phyloP scores from a whole-genome alignment of 371 early-diverging fungal species.

The Rhizopus delemar region DNA sequence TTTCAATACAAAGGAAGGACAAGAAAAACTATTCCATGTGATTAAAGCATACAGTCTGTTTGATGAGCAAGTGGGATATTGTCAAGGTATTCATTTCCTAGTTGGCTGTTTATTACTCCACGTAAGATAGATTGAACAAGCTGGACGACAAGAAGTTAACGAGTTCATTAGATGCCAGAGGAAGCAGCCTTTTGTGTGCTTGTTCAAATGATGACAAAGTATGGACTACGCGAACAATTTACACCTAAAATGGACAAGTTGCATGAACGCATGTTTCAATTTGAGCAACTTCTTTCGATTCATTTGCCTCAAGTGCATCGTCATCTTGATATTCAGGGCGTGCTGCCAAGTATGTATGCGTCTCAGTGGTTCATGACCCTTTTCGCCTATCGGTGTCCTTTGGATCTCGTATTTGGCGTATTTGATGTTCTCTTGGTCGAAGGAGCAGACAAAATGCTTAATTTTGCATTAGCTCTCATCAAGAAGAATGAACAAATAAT shows the following conservation, averaged over 20 bases:
- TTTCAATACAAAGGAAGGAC: constrained; percentile 78
- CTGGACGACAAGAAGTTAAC: neutral
- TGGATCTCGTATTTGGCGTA: constrained; percentile 81
- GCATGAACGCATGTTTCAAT: constrained; percentile 80
- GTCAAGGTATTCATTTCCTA: constrained; percentile 92
- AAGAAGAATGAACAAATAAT: constrained; percentile 73
- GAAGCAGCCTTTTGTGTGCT: constrained; percentile 90
- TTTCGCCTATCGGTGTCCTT: constrained; percentile 83
- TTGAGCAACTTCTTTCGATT: constrained; percentile 79
- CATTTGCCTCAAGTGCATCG: constrained; percentile 64
- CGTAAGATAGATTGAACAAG: constrained; percentile 39
- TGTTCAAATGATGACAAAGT: constrained; percentile 66
- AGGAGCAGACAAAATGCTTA: constrained; percentile 78
- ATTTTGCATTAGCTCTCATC: constrained; percentile 84
- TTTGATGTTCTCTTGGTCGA: constrained; percentile 90
- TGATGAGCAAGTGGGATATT: constrained; percentile 93
- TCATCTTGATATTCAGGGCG: constrained; percentile 73
- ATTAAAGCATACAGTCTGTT: constrained; percentile 89
- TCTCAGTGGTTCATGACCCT: constrained; percentile 85
- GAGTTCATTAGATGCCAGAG: constrained; percentile 61
- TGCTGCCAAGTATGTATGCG: constrained; percentile 78
- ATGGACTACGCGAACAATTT: constrained; percentile 79
- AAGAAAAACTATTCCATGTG: constrained; percentile 79
- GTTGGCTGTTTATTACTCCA: constrained; percentile 86
- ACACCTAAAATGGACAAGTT: constrained; percentile 82